Base-by-base conservation (phyloP, 139 green algal genomes). In the Haematococcus sp. region DNA sequence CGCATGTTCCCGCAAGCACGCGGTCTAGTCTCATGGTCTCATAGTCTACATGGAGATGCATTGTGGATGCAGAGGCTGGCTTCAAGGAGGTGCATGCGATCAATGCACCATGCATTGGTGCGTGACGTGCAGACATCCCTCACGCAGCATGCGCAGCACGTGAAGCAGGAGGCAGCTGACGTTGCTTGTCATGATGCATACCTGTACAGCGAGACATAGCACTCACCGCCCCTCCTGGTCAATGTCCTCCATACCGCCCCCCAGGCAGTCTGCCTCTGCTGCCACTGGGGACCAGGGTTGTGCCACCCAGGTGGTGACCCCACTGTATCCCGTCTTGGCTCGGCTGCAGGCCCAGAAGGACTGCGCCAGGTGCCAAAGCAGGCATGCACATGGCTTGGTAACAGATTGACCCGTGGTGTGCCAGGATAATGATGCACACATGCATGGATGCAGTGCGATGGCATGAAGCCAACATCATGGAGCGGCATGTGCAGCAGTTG, bases 221-320 rank as follows among this genome's bases (percentile, higher is more conserved):
- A n/a, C 66, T 40, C 56, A 84, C 83, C 83, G 80, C 55, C 81
- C 84, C 60, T 89, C 84, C 7, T 77, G 27, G 35, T 87, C 73
- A 15, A 89, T 60, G 51, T 83, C 80, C 3, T 77, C 67, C 27
- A 78, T 55, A 20, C 32, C 59, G 11, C 44, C 69, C 4, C 69
- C 71, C 40, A 89, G 63, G 73, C 74, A 82, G 79, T 88, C 77
- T 9, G 33, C 52, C 46, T 86, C 46, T 1, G 46, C 46, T 25
- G 22, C 31, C 3, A 76, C 40, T 3, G 80, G 78, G 7, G 78
- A 79, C n/a, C 25, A 86, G 7, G 64, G 35, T 30, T 60, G 32
- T 0, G 17, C 49, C 2, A 31, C 74, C 52, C 81, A 88, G 25
- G 79, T 89, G 1, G 64, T 67, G 20, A 88, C 84, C 0, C 81